These are phyloP conservation scores for Macrocybe gigantea DNA, from an alignment of 768 basidiomycete species.

Conservation along the genomic window DNA sequence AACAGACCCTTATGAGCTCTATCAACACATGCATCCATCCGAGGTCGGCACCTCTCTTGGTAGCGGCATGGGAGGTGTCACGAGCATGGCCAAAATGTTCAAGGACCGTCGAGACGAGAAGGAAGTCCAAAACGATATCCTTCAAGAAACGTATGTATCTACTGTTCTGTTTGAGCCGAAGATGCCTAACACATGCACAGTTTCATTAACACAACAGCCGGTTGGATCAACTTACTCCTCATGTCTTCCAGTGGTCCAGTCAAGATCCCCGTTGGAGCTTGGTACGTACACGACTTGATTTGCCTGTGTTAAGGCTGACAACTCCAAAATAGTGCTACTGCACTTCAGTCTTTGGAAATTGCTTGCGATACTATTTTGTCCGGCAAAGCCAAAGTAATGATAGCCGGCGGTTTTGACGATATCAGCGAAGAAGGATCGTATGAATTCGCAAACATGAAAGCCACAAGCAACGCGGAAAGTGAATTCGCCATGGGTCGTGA, in stretches of 20 bases:
- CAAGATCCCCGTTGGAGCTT: constrained; percentile 99
- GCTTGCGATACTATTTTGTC: constrained; percentile 93
- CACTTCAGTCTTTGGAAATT: constrained; percentile 95
- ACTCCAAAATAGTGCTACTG: constrained; percentile 66
- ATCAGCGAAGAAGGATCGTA: constrained; percentile 97
- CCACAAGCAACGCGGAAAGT: constrained; percentile 93
- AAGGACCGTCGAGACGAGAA: constrained; percentile 97
- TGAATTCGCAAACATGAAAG: constrained; percentile 99
- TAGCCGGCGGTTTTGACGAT: constrained; percentile 98
- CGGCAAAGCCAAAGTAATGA: constrained; percentile 98
- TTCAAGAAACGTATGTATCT: constrained; percentile 90
- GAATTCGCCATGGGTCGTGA: constrained; percentile 99
- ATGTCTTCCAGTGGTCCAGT: constrained; percentile 96
- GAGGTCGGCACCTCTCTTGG: constrained; percentile 93
- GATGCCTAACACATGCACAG: constrained; percentile 28
- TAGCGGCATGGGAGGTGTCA: constrained; percentile 96
- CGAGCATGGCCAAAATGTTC: constrained; percentile 93
- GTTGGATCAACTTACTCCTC: constrained; percentile 94
- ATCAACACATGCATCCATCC: constrained; percentile 94
- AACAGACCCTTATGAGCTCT: constrained; percentile 96
- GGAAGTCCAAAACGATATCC: constrained; percentile 96
- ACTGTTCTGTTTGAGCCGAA: not conserved
- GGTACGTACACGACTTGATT: constrained; percentile 42
- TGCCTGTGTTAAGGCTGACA: constrained; percentile 3
- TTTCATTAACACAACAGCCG: constrained; percentile 98